A percentile compares a stretch with the other conserved stretches of the same genome.
These are phyloP conservation scores for Pochonia chlamydosporia DNA, from an alignment of 2,329 filamentous ascomycete genomes.

Conservation along the genomic window DNA sequence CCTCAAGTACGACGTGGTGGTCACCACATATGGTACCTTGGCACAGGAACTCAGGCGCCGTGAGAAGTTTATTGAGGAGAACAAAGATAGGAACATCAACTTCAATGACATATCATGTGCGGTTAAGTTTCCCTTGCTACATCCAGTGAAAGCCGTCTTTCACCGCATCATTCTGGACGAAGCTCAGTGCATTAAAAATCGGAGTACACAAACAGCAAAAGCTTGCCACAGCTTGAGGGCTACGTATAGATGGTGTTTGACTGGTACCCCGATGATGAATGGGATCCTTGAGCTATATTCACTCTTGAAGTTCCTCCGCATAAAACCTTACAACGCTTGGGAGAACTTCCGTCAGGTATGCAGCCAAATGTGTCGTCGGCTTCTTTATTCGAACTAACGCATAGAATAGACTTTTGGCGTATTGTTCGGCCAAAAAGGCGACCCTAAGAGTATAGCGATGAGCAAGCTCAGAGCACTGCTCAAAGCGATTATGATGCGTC, in stretches of 20 bases:
- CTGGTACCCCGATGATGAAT: slow-evolving; percentile 88
- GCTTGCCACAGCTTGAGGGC: slow-evolving; percentile 63
- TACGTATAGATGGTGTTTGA: slow-evolving; percentile 72
- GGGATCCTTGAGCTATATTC: slow-evolving; percentile 71
- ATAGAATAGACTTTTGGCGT: slow-evolving; percentile 33
- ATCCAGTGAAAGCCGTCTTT: slow-evolving; percentile 57
- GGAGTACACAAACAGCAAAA: slow-evolving; percentile 63
- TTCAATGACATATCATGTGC: slow-evolving; percentile 29
- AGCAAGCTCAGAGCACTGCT: slow-evolving; percentile 66
- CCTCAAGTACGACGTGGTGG: slow-evolving; percentile 65
- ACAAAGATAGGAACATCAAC: slow-evolving; percentile 32
- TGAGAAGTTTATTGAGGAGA: slow-evolving; percentile 45
- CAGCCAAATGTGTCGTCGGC: slow-evolving; percentile 8
- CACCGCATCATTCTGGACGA: slow-evolving; percentile 80
- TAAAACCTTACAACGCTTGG: slow-evolving; percentile 66
- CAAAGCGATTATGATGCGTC: slow-evolving; percentile 74
- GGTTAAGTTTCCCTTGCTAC: slow-evolving; percentile 51
- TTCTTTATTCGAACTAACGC: slow-evolving; percentile 13
- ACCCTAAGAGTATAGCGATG: slow-evolving; percentile 61
- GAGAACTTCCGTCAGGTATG: slow-evolving; percentile 53
- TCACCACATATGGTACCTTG: slow-evolving; percentile 84
- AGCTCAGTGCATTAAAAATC: slow-evolving; percentile 78
- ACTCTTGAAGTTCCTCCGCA: slow-evolving; percentile 69
- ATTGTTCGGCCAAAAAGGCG: slow-evolving; percentile 30
- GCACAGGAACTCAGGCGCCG: slow-evolving; percentile 55